Evolutionary conservation across 768 basidiomycete species (phyloP), one percentile per base, ranked within the genome.

Genomic region (Mycena galericulata): DNA sequence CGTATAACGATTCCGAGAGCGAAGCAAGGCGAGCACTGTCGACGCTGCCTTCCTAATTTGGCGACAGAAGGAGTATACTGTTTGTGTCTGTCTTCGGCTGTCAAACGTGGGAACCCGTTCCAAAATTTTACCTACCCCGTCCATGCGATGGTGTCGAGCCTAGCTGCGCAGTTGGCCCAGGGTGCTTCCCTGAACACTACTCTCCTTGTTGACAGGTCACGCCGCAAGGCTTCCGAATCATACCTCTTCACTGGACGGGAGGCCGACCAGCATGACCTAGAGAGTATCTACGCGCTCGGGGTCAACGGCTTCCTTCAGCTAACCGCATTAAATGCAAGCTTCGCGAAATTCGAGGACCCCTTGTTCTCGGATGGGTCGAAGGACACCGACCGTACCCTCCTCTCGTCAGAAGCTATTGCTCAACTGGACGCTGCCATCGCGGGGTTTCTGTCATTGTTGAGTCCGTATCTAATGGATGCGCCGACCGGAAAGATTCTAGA

Each of bases 211-310:
- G 88, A 92, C 74, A 82, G 87, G 56, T 83, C 88, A 49, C 87
- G 86, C 71, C 87, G 88, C 78, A 92, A 86, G 79, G 83, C 81
- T 18, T 79, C 87, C 0, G 89, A 92, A 75, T 97, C 96, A 0
- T 98, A 98, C 81, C 88, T 99, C 38, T 98, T 97, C 79, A 89
- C 92, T 17, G 89, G 91, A 43, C 86, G 87, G 65, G 92, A 94
- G 54, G 95, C 95, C 11, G 90, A 93, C 73, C 83, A 89, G 64
- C 92, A 98, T 77, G 96, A 99, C 79, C 83, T 98, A 64, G 92
- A 97, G 76, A 87, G 95, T 8, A 88, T 99, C 59, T 88, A 93
- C 75, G 90, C 94, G 0, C 85, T 98, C 11, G 95, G 87, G 4
- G 81, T 87, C 55, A 95, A 94, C 75, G 94, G 92, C 9, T 90